phyloP scores from a whole-genome alignment of 306 rosid genomes.

The Trifolium pratense region DNA sequence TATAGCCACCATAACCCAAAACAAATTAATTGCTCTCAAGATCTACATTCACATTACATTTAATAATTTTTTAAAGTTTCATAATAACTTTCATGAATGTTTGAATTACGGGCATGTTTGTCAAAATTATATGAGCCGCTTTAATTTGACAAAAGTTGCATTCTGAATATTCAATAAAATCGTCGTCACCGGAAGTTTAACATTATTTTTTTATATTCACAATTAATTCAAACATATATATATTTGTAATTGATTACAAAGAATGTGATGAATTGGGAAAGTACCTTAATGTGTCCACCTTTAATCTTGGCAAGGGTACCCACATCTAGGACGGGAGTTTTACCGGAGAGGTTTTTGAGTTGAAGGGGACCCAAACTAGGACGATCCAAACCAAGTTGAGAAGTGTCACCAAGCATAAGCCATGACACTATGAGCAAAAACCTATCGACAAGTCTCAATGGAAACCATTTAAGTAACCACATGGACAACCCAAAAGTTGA shows the following conservation, averaged over 20 bases:
- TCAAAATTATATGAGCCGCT: too few relatives aligned
- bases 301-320: constrained; percentile 96
- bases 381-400: constrained; percentile 80
- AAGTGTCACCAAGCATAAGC: constrained; percentile 85
- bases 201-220: neutral
- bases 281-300: constrained; percentile 88
- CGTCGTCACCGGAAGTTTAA: fast-evolving
- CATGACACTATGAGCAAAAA: constrained; percentile 70
- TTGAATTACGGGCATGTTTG: too few relatives aligned
- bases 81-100: too few relatives aligned
- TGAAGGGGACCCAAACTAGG: constrained; percentile 91
- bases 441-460: constrained; percentile 73
- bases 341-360: constrained; percentile 87
- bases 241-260: neutral
- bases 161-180: too few relatives aligned
- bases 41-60: neutral
- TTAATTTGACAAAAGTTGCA: too few relatives aligned
- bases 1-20: neutral
- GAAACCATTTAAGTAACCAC: constrained; percentile 97
- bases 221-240: neutral
- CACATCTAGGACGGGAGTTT: constrained; percentile 95
- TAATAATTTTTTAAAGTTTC: neutral
- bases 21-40: neutral
- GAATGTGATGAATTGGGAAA: neutral
- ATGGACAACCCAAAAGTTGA: constrained; percentile 99